Evolutionary conservation across 495 filamentous ascomycete genomes (phyloP).

Genomic region (Aspergillus egyptiacus): DNA sequence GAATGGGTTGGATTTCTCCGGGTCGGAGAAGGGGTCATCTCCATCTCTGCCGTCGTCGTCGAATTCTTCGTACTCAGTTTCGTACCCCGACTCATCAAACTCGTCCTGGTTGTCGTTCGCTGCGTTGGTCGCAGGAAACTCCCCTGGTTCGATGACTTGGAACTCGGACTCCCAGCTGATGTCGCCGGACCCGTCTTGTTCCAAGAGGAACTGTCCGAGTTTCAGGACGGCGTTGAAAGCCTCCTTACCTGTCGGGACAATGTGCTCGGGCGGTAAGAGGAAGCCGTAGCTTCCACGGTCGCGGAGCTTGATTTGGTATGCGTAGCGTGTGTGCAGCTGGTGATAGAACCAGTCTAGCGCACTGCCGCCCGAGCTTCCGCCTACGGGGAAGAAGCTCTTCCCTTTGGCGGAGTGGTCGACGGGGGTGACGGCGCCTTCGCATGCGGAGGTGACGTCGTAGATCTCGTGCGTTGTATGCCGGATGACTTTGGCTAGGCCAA

Average conservation of each 20-base stretch:
- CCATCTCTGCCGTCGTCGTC: background rate
- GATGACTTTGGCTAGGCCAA: conserved; percentile 88
- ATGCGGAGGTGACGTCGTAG: conserved; percentile 82
- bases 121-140: background rate
- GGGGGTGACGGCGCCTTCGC: conserved; percentile 63
- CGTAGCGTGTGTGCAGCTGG: conserved; percentile 70
- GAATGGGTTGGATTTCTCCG: too few species aligned
- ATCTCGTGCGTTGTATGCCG: conserved; percentile 63
- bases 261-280: conserved; percentile 78
- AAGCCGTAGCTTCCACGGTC: conserved; percentile 96
- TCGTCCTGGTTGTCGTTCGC: background rate
- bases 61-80: background rate
- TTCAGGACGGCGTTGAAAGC: conserved; percentile 73
- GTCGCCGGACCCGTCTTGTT: conserved; percentile 19
- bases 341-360: conserved; percentile 97
- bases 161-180: conserved; percentile 22
- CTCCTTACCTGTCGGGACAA: conserved; percentile 85
- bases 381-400: conserved; percentile 56
- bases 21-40: too few species aligned
- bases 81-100: too few species aligned
- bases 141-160: conserved; percentile 4
- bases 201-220: conserved; percentile 68
- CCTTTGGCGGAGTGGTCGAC: conserved; percentile 22
- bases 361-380: conserved; percentile 60
- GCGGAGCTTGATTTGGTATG: conserved; percentile 91